Percentiles rank a stretch among this genome's conserved stretches.
Conservation (phyloP, 352 stramenopile genomes). For the Phytopythium boreale region DNA sequence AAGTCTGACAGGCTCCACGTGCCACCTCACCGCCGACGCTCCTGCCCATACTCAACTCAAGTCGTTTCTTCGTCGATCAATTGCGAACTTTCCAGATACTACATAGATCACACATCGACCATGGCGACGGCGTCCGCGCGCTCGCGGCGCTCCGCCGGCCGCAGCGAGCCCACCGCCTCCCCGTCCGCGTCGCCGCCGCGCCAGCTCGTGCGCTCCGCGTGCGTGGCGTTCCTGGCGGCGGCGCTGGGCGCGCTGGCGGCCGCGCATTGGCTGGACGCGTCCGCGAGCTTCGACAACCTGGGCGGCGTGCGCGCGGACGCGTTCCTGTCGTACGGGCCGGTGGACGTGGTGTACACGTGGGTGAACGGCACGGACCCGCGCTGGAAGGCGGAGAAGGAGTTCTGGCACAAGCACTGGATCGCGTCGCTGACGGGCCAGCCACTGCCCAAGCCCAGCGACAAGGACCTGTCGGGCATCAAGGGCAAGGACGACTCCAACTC, state of each 20-base stretch:
- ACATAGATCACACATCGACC: neutral
- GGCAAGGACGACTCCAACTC: constrained; percentile 72
- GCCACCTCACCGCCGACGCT: neutral
- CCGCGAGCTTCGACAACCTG: constrained; percentile 40
- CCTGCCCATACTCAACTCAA: neutral
- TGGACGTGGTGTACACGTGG: constrained; percentile 97
- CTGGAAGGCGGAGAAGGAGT: constrained; percentile 89
- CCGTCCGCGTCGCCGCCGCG: neutral
- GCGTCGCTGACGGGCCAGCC: constrained; percentile 77
- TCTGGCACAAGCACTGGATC: constrained; percentile 89
- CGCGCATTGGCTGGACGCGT: neutral
- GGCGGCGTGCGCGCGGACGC: constrained; percentile 48
- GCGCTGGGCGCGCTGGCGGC: constrained; percentile 1
- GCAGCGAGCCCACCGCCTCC: neutral
- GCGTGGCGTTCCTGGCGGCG: neutral
- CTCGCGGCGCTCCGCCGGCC: constrained; percentile 1
- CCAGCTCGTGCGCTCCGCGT: neutral
- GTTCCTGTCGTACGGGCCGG: constrained; percentile 75
- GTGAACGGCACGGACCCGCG: constrained; percentile 93
- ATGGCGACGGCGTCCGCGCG: constrained; percentile 7
- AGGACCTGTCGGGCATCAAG: constrained; percentile 41
- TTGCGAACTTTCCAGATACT: neutral
- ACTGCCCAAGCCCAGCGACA: constrained; percentile 48
- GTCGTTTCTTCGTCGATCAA: neutral
- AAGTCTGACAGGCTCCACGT: constrained; percentile 1